Evolutionary conservation across 768 basidiomycete species (phyloP), one percentile per base, ranked within the genome.

Genomic region (Boletus reticuloceps): DNA sequence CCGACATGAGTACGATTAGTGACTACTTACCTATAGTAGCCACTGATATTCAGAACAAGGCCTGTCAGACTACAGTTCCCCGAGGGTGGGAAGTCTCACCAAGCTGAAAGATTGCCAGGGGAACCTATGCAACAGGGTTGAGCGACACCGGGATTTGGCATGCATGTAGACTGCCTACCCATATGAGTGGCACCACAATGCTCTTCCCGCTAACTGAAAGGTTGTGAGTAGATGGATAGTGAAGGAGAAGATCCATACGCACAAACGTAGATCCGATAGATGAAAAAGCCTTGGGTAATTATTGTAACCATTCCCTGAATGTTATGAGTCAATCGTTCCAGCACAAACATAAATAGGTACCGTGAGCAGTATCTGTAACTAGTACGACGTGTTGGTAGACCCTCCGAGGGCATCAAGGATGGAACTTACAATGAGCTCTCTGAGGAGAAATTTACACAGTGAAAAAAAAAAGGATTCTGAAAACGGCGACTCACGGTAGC

Each of bases 371-470:
- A 29, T 3, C 49, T 59, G 62, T 2, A 63, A 0, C 61, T 64
- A 29, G 27, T 29, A 29, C 11, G 4, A 20, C 17, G 7, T 8
- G n/a, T 64, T 7, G 9, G 31, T 40, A 14, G 7, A 38, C 11
- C 4, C 27, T 39, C 16, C 36, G 31, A 20, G 3, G 4, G 22
- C 2, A 1, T 44, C 20, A 29, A 6, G 3, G 16, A 47, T 32
- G 17, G 12, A 19, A 44, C 62, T 56, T 48, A 62, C 61, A 1
- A 38, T 2, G 5, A 60, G n/a, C 2, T 64, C 62, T 0, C 61
- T 62, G n/a, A n/a, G 34, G 14, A 36, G 12, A 14, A 6, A 27
- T 32, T 2, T 17, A 27, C 4, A 31, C 8, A 3, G 11, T 11
- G 22, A 12, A 19, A n/a, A 19, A n/a, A 19, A 36, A 36, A 5